Conservation (phyloP, 2,329 filamentous ascomycete species). For the Aspergillus texensis region DNA sequence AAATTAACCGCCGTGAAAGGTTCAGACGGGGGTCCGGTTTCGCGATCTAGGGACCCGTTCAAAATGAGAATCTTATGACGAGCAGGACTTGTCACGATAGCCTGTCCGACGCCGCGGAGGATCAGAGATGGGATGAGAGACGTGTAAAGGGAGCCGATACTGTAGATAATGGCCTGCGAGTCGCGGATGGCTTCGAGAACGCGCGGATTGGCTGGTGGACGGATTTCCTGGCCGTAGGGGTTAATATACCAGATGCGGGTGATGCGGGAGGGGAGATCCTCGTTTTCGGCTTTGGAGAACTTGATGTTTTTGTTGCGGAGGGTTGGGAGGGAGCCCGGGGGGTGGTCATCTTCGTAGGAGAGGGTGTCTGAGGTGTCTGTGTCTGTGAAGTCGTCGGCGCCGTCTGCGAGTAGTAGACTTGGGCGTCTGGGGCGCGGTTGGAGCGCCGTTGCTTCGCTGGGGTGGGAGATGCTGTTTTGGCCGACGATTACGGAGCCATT, state of each 20-base stretch:
- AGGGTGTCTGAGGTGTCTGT: conserved; percentile 37
- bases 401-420: conserved; percentile 40
- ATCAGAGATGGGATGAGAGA: conserved; percentile 83
- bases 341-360: conserved; percentile 50
- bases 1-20: conserved; percentile 80
- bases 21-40: conserved; percentile 70
- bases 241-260: conserved; percentile 95
- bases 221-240: conserved; percentile 95
- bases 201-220: conserved; percentile 78
- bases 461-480: conserved; percentile 91
- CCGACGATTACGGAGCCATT: conserved; percentile 81
- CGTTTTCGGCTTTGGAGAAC: conserved; percentile 78
- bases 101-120: conserved; percentile 72
- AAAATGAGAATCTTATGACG: conserved; percentile 79
- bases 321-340: conserved; percentile 70
- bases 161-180: conserved; percentile 77
- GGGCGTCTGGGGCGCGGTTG: conserved; percentile 35
- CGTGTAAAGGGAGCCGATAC: conserved; percentile 92
- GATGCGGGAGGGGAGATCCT: conserved; percentile 78
- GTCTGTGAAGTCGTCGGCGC: conserved; percentile 34
- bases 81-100: conserved; percentile 55
- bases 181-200: conserved; percentile 69
- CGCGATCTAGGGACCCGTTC: conserved; percentile 81
- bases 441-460: conserved; percentile 65
- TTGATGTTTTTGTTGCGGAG: conserved; percentile 78